phyloP scores from a whole-genome alignment of 768 basidiomycete species.

The Mycena amicta region DNA sequence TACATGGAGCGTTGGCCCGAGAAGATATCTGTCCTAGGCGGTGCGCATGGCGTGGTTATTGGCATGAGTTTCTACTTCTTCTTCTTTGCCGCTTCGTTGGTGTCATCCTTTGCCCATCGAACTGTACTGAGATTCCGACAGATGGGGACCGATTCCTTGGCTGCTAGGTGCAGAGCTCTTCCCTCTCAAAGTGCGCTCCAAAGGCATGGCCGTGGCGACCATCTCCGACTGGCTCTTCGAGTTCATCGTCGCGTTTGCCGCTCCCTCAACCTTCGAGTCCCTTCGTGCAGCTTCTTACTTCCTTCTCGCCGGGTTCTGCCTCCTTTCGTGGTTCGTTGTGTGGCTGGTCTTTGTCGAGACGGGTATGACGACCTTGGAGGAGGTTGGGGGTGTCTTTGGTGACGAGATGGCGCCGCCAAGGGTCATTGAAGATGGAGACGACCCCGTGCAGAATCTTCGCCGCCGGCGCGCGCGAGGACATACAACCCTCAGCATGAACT shows the following conservation, averaged over 20 bases:
- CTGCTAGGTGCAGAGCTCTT: conserved; percentile 56
- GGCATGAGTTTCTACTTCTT: conserved; percentile 62
- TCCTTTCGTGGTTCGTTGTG: conserved; percentile 47
- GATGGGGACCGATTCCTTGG: conserved; percentile 59
- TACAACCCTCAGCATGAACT: conserved; percentile 18
- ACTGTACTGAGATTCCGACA: conserved; percentile 19
- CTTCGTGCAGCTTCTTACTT: conserved; percentile 55
- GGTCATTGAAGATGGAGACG: conserved; percentile 4
- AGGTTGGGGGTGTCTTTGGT: conserved; percentile 52
- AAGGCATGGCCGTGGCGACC: conserved; percentile 66
- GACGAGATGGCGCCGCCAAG: conserved; percentile 29
- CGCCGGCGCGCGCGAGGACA: conserved; percentile 10
- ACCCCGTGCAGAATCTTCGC: conserved; percentile 6
- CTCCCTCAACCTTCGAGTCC: conserved; percentile 49
- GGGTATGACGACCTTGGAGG: conserved; percentile 46
- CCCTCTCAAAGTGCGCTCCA: conserved; percentile 59
- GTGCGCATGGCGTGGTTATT: conserved; percentile 34
- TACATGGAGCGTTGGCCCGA: conserved; percentile 41
- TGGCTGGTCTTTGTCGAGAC: conserved; percentile 55
- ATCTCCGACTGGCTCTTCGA: conserved; percentile 76
- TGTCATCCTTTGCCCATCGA: not conserved
- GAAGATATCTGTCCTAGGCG: conserved; percentile 29
- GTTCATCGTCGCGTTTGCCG: conserved; percentile 56
- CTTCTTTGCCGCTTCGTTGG: conserved; percentile 53
- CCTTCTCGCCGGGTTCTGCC: conserved; percentile 48